Evolutionary conservation across 495 filamentous ascomycete genomes (phyloP), one percentile per base, ranked within the genome.

Genomic region (Neurospora pannonica): DNA sequence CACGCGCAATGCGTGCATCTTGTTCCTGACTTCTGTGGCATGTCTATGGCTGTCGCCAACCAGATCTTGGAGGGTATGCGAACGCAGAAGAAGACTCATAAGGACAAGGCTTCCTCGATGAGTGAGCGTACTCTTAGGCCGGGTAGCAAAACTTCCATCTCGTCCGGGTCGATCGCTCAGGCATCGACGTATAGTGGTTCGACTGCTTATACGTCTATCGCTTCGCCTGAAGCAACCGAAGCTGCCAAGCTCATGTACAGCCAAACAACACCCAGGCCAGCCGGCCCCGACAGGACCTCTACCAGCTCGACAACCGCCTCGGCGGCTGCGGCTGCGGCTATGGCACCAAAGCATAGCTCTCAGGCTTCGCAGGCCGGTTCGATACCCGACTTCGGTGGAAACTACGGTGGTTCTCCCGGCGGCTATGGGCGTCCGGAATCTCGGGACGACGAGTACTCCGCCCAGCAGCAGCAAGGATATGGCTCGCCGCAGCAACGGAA

Each of bases 1-100:
- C 96, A 99, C 81, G 90, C 94, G 38, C 88, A 92, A 67, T 99
- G 96, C 82, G 92, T 93, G 36, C 97, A 98, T 84, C 89, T 99
- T 74, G 96, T 99, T 46, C 96, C 96, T 62, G 96, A 99, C 82
- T 99, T 99, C 84, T 99, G 96, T 81, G 96, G 96, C 80, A 99
- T 99, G 95, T 94, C 94, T 70, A 98, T 98, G 96, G 92, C 95
- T 74, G 91, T 92, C 73, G 96, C 96, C 38, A 99, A 98, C 80
- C 90, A 97, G 80, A 98, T 99, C 74, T 85, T 98, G 24, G 86
- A 88, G 54, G 89, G 90, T 62, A 90, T 92, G 72, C 85, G 89
- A 76, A 84, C 86, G 40, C 84, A 87, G 76, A 90, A 90, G 81
- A 85, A 85, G 76, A 82, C 82, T 5, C 84, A 88, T 69, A 85